A percentile compares a stretch with the other conserved stretches of the same genome.
Conservation (phyloP, 805 yeast species). For the Jamesozyma gamospora region DNA sequence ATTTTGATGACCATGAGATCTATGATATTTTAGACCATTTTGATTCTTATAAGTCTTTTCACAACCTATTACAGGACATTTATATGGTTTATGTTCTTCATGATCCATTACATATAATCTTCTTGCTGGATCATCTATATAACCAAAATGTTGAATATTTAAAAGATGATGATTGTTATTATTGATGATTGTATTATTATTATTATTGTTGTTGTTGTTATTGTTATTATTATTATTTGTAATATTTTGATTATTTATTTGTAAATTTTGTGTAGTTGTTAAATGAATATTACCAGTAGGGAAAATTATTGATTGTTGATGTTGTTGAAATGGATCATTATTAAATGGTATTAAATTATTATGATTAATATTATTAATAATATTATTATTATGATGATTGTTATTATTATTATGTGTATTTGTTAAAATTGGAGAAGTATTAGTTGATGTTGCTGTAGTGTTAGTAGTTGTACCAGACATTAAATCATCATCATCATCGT, state of each 20-base stretch:
- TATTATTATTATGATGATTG: neutral
- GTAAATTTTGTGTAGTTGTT: neutral
- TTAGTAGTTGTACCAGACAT: conserved; percentile 4
- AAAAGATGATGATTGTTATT: conserved; percentile 3
- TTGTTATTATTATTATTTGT: conserved; percentile 1
- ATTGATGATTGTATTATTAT: neutral
- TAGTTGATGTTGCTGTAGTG: neutral
- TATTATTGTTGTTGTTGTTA: neutral
- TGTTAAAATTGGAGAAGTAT: neutral
- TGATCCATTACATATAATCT: conserved; percentile 86
- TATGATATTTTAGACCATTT: conserved; percentile 91
- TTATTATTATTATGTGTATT: neutral
- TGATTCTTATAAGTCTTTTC: conserved; percentile 96
- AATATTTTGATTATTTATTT: neutral
- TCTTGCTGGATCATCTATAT: conserved; percentile 94
- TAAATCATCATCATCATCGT: conserved; percentile 25
- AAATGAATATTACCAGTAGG: neutral
- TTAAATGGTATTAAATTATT: neutral
- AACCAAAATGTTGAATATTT: conserved; percentile 40
- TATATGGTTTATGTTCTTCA: conserved; percentile 88
- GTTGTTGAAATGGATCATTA: neutral
- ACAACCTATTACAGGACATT: conserved; percentile 97
- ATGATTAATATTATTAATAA: neutral
- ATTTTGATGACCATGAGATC: conserved; percentile 93
- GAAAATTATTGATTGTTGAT: neutral